Percentiles rank a stretch among this genome's conserved stretches.
Conservation (phyloP, 768 basidiomycete species). For the Boletus rubescentipes region DNA sequence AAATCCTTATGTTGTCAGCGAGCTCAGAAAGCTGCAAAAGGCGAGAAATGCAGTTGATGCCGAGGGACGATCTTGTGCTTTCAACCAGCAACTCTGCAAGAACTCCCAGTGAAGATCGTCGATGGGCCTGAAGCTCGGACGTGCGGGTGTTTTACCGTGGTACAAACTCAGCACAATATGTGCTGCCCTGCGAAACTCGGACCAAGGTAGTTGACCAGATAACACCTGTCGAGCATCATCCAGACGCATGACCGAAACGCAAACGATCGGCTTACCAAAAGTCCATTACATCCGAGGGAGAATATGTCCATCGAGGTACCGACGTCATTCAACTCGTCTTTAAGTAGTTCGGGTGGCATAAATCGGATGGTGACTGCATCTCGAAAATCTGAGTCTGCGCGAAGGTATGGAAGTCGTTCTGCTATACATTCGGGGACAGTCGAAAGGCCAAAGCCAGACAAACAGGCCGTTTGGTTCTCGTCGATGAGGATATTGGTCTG, state of each 20-base stretch:
- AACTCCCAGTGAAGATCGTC: constrained; percentile 11
- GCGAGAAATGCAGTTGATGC: constrained; percentile 13
- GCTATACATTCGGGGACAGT: constrained; percentile 14
- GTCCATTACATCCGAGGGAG: constrained; percentile 14
- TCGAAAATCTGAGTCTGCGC: constrained; percentile 9
- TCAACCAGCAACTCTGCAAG: constrained; percentile 11
- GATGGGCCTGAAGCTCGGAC: constrained; percentile 3
- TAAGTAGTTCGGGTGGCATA: constrained; percentile 13
- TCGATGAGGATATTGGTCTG: constrained; percentile 19
- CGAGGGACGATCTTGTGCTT: constrained; percentile 8
- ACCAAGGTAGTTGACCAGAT: constrained; percentile 14
- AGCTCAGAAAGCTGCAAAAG: constrained; percentile 8
- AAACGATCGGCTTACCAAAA: constrained; percentile 1
- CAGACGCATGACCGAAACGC: neutral
- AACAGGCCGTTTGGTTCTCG: neutral
- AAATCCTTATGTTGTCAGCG: neutral
- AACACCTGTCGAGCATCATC: constrained; percentile 5
- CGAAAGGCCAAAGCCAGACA: constrained; percentile 14
- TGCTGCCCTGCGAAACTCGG: constrained; percentile 6
- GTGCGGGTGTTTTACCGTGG: constrained; percentile 1
- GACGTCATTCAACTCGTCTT: neutral
- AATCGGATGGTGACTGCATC: constrained; percentile 13
- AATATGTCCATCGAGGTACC: constrained; percentile 6
- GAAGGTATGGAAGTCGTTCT: constrained; percentile 11
- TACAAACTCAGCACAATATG: constrained; percentile 4